These are phyloP conservation scores for Plectosphaerella sp. DNA, from an alignment of 2,329 filamentous ascomycete genomes.

Conservation along the genomic window DNA sequence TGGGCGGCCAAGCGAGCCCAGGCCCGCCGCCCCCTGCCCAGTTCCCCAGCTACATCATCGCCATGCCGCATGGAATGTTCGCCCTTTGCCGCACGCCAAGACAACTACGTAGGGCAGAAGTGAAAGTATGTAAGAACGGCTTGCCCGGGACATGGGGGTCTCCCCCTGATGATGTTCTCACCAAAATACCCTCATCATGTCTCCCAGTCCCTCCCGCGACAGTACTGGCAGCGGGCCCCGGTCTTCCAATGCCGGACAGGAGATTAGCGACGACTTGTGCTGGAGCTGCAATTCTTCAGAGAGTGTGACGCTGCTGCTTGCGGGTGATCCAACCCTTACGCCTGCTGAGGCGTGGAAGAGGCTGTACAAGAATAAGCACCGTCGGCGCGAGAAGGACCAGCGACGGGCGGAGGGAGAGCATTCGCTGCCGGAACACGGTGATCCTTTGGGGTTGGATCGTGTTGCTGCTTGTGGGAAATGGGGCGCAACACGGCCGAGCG, in stretches of 20 bases:
- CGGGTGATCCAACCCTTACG: not conserved
- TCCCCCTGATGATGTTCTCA: too few species aligned
- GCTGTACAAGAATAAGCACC: not conserved
- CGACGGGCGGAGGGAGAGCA: not conserved
- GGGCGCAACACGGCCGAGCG: constrained; percentile 57
- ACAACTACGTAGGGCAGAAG: not conserved
- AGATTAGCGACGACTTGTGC: constrained; percentile 2
- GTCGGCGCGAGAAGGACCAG: not conserved
- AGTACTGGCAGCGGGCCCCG: too few species aligned
- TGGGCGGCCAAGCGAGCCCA: not conserved
- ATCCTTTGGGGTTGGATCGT: not conserved
- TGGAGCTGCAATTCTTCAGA: constrained; percentile 1
- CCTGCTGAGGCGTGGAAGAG: constrained; percentile 3
- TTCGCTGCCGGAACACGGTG: not conserved
- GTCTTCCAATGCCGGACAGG: not conserved
- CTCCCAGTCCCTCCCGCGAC: too few species aligned
- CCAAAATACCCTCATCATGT: too few species aligned
- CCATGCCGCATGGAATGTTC: not conserved
- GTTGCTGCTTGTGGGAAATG: constrained; percentile 48
- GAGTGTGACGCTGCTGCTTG: constrained; percentile 2
- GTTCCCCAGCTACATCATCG: not conserved
- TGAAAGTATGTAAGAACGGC: not conserved
- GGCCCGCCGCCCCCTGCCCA: too few species aligned
- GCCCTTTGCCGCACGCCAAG: not conserved
- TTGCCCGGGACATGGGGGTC: not conserved